Conservation (phyloP, 2,329 filamentous ascomycete species). For the Botrytis fragariae region DNA sequence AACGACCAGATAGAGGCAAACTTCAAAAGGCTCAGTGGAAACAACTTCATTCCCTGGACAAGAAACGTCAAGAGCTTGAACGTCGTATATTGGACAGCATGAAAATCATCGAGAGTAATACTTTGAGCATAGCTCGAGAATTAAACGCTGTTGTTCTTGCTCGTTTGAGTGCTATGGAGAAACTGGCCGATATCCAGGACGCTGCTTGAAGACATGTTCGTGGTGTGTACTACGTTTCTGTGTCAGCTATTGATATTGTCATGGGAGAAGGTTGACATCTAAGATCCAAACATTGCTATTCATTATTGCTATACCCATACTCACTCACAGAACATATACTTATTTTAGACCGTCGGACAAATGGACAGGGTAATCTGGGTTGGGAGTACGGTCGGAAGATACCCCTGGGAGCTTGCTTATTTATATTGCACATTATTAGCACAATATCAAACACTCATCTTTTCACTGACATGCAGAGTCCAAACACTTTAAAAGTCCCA, state of each 20-base stretch:
- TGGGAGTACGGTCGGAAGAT: conserved; percentile 24
- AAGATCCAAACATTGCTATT: conserved; percentile 25
- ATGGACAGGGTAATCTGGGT: background rate
- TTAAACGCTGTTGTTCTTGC: conserved; percentile 31
- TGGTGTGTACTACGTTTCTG: background rate
- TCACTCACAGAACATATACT: conserved; percentile 25
- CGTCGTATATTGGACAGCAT: conserved; percentile 33
- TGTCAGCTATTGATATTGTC: background rate
- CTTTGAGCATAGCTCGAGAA: conserved; percentile 31
- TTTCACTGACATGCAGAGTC: background rate
- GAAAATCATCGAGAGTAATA: conserved; percentile 30
- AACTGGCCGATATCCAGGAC: background rate
- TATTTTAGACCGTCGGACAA: conserved; percentile 21
- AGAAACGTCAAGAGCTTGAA: conserved; percentile 33
- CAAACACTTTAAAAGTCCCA: background rate
- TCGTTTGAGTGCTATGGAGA: conserved; percentile 31
- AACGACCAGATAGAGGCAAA: conserved; percentile 25
- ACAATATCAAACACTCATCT: background rate
- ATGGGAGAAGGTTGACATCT: background rate
- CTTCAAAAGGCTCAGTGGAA: conserved; percentile 29
- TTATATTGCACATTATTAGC: conserved; percentile 13
- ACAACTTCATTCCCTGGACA: conserved; percentile 33
- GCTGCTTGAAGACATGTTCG: background rate
- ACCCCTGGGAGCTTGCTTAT: conserved; percentile 26
- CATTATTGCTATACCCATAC: conserved; percentile 29